Evolutionary conservation across 257 asterid genomes (phyloP).

Genomic region (Datura wrightii): DNA sequence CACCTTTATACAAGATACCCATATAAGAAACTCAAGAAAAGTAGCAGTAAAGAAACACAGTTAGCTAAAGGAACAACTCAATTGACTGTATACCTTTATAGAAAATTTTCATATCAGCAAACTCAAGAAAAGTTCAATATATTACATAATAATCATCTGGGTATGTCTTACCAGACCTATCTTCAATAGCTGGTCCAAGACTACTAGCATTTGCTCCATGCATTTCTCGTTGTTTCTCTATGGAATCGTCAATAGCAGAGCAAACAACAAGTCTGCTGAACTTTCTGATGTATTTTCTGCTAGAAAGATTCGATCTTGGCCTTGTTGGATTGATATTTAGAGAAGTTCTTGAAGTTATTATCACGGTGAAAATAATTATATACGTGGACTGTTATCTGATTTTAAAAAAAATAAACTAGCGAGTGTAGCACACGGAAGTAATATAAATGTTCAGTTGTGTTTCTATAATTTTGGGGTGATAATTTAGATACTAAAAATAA

Average conservation of each 20-base stretch:
- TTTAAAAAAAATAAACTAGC: too few relatives aligned
- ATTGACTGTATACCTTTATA: not conserved
- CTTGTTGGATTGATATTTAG: slow-evolving; percentile 47
- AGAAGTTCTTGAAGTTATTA: slow-evolving; percentile 47
- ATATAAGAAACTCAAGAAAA: not conserved
- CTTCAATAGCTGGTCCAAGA: slow-evolving; percentile 56
- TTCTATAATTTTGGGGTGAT: too few relatives aligned
- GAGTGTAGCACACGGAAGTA: too few relatives aligned
- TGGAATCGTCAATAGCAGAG: slow-evolving; percentile 76
- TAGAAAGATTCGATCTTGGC: slow-evolving; percentile 52
- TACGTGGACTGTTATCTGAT: too few relatives aligned
- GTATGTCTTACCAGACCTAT: slow-evolving; percentile 56
- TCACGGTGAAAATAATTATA: too few relatives aligned
- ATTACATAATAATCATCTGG: not conserved
- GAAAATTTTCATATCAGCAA: not conserved
- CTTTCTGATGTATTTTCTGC: slow-evolving; percentile 43
- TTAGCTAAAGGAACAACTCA: not conserved
- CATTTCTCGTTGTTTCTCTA: slow-evolving; percentile 50
- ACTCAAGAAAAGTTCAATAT: slow-evolving; percentile 29
- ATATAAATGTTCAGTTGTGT: too few relatives aligned
- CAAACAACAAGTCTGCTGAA: slow-evolving; percentile 52
- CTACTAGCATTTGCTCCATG: slow-evolving; percentile 45
- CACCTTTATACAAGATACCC: not conserved
- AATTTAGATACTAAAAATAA: too few relatives aligned
- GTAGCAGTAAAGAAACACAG: not conserved